Evolutionary conservation across 768 basidiomycete genomes (phyloP).

Genomic region (Porpolomopsis calyptriformis): DNA sequence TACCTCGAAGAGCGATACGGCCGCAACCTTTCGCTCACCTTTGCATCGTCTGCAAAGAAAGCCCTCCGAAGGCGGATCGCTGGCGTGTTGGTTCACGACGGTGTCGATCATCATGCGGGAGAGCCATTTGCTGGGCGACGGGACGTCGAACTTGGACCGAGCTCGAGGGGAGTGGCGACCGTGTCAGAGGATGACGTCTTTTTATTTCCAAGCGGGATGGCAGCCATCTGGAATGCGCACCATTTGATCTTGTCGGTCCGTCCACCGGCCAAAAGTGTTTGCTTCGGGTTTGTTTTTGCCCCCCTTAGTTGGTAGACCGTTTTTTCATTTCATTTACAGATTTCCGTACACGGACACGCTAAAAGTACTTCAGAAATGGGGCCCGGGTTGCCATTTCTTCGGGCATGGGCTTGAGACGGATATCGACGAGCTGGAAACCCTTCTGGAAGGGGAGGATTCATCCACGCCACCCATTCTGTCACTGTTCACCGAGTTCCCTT

Average conservation of each 20-base stretch:
- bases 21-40: conserved; percentile 58
- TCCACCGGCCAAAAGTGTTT: conserved; percentile 70
- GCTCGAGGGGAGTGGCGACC: conserved; percentile 54
- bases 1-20: conserved; percentile 79
- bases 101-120: conserved; percentile 24
- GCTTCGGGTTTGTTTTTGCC: conserved; percentile 67
- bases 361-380: conserved; percentile 93
- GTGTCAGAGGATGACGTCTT: conserved; percentile 84
- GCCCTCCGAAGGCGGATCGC: conserved; percentile 85
- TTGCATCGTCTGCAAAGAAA: conserved; percentile 72
- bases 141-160: conserved; percentile 45
- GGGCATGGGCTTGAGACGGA: conserved; percentile 71
- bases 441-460: conserved; percentile 38
- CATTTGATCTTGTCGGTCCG: conserved; percentile 47
- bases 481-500: conserved; percentile 89
- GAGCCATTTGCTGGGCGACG: conserved; percentile 33
- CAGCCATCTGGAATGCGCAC: conserved; percentile 89
- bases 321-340: conserved; percentile 28
- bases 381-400: conserved; percentile 84
- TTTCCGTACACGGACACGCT: conserved; percentile 95
- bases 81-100: conserved; percentile 66
- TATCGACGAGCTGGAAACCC: conserved; percentile 56
- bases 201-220: conserved; percentile 82
- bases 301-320: not conserved
- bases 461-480: conserved; percentile 57